Percentiles rank a stretch among this genome's conserved stretches.
Evolutionary conservation across 495 filamentous ascomycete species (phyloP).

Genomic region (Neurospora africana): DNA sequence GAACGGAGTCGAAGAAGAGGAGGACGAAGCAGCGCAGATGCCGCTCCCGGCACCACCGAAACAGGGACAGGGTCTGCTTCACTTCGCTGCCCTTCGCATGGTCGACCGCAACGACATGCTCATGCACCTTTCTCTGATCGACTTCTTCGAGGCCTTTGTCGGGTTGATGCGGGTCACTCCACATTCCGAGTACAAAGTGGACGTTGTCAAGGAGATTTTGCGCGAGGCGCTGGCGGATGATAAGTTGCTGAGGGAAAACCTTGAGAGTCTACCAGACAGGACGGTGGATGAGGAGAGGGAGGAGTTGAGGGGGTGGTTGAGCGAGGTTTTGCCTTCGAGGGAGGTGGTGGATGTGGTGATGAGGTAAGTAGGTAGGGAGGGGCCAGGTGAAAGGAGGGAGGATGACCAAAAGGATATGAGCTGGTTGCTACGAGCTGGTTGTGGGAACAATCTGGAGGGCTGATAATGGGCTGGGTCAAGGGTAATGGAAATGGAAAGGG

Average conservation of each 20-base stretch:
- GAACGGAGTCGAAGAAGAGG: slow-evolving; percentile 9
- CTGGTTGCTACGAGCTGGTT: too few relatives aligned
- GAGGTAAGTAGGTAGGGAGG: neutral
- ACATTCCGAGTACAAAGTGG: slow-evolving; percentile 27
- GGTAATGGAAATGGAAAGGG: too few relatives aligned
- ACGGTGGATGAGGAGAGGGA: slow-evolving; percentile 35
- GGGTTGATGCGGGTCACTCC: slow-evolving; percentile 40
- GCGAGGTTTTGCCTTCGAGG: slow-evolving; percentile 20
- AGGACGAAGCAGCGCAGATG: neutral
- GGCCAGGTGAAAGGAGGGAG: too few relatives aligned
- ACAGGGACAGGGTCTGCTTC: slow-evolving; percentile 46
- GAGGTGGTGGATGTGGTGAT: slow-evolving; percentile 9
- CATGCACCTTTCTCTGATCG: slow-evolving; percentile 69
- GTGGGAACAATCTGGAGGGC: neutral
- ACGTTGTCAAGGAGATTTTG: slow-evolving; percentile 29
- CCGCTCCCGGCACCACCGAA: slow-evolving; percentile 18
- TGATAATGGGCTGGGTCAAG: neutral
- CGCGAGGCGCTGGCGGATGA: slow-evolving; percentile 30
- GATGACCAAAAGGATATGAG: too few relatives aligned
- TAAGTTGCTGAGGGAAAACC: slow-evolving; percentile 25
- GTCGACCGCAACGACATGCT: slow-evolving; percentile 62
- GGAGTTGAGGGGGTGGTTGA: slow-evolving; percentile 27
- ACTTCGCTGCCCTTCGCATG: slow-evolving; percentile 67
- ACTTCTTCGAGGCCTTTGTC: slow-evolving; percentile 62
- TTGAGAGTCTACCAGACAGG: slow-evolving; percentile 32